phyloP scores from a whole-genome alignment of 2,329 filamentous ascomycete genomes.

The Rosellinia necatrix region DNA sequence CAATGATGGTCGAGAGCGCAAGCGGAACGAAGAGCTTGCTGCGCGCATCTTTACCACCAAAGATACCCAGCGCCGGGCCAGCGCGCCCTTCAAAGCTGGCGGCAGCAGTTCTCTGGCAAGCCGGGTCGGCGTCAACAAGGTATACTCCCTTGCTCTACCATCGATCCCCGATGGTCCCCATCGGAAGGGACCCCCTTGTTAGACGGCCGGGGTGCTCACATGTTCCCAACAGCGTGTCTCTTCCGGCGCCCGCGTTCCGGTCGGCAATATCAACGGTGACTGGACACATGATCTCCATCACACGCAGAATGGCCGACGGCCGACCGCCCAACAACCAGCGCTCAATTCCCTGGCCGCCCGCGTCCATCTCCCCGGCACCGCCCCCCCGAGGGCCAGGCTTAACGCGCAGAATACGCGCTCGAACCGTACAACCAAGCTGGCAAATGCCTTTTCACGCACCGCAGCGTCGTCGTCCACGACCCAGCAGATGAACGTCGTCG shows the following conservation, averaged over 20 bases:
- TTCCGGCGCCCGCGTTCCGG: constrained; percentile 42
- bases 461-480: constrained; percentile 43
- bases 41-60: constrained; percentile 70
- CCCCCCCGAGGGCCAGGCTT: constrained; percentile 29
- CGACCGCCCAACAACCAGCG: constrained; percentile 45
- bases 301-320: constrained; percentile 47
- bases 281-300: constrained; percentile 74
- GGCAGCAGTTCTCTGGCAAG: constrained; percentile 66
- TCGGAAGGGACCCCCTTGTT: too few relatives aligned
- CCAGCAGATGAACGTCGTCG: constrained; percentile 44
- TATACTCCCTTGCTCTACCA: constrained; percentile 40
- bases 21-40: constrained; percentile 73
- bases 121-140: constrained; percentile 75
- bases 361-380: constrained; percentile 48
- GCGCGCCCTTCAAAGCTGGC: constrained; percentile 56
- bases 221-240: constrained; percentile 41
- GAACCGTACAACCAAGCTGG: constrained; percentile 48
- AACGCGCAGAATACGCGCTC: constrained; percentile 26
- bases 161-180: too few relatives aligned
- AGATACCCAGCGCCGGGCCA: constrained; percentile 60
- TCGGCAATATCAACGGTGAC: constrained; percentile 66
- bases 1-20: constrained; percentile 64
- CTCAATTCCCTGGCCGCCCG: constrained; percentile 52
- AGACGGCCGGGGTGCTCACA: constrained; percentile 33
- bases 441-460: constrained; percentile 50